Evolutionary conservation across 2,329 filamentous ascomycete species (phyloP).

Genomic region (Orbilia quercus): DNA sequence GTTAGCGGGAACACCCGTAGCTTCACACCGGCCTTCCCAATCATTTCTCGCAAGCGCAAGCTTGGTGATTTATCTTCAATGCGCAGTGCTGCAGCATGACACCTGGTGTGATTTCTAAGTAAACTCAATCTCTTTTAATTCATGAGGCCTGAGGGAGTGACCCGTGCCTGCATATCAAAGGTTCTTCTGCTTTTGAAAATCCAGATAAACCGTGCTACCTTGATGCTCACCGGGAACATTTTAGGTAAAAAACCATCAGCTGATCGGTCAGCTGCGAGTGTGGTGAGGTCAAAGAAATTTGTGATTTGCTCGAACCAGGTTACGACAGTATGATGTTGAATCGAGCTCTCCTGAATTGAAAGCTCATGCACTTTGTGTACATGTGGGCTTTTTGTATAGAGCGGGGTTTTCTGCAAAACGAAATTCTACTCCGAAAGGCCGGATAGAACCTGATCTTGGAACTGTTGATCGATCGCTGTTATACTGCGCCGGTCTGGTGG

Average conservation of each 20-base stretch:
- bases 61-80: constrained; percentile 19
- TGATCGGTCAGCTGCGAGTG: constrained; percentile 42
- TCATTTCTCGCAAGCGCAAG: too few species aligned
- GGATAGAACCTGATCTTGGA: constrained; percentile 26
- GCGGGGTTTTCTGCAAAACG: constrained; percentile 10
- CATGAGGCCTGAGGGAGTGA: constrained; percentile 14
- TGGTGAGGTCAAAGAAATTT: constrained; percentile 28
- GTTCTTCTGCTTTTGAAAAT: neutral
- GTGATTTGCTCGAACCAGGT: too few species aligned
- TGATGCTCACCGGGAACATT: neutral
- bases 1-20: constrained; percentile 51
- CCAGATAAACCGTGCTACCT: constrained; percentile 10
- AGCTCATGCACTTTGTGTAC: neutral
- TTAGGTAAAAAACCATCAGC: constrained; percentile 35
- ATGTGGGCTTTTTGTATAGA: neutral
- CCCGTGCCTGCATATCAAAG: neutral
- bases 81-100: constrained; percentile 39
- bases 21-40: constrained; percentile 21
- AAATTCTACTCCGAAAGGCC: constrained; percentile 18
- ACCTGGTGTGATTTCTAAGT: constrained; percentile 22
- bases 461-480: constrained; percentile 47
- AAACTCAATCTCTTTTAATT: constrained; percentile 1
- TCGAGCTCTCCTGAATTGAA: neutral
- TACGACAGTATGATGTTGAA: neutral
- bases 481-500: constrained; percentile 32